These are phyloP conservation scores for Ulvella scutata DNA, from an alignment of 139 green algal genomes.

Conservation along the genomic window DNA sequence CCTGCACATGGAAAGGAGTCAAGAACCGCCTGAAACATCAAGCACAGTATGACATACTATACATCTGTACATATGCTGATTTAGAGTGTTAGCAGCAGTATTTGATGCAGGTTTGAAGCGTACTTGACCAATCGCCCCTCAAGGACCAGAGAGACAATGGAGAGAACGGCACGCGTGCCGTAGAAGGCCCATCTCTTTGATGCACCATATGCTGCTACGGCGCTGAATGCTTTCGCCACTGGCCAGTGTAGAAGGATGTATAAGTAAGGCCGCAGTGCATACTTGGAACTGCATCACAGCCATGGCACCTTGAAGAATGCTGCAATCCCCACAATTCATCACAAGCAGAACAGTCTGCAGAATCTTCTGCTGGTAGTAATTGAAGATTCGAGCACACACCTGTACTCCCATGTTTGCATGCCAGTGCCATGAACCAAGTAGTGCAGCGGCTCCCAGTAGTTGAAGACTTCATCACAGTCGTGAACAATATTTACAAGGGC, in stretches of 20 bases:
- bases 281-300: constrained; percentile 33
- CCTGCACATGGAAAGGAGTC: too few species aligned
- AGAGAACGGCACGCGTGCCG: constrained; percentile 26
- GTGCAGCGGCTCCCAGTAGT: constrained; percentile 86
- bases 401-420: constrained; percentile 82
- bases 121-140: constrained; percentile 40
- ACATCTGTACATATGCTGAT: too few species aligned
- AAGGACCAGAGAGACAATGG: constrained; percentile 20
- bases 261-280: constrained; percentile 58
- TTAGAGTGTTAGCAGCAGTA: too few species aligned
- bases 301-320: background rate
- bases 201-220: constrained; percentile 8
- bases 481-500: too few species aligned
- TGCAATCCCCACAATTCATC: background rate
- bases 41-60: too few species aligned
- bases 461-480: constrained; percentile 82
- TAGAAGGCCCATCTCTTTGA: constrained; percentile 42
- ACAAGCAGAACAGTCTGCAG: background rate
- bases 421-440: constrained; percentile 58
- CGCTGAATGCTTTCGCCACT: constrained; percentile 19
- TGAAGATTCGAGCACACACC: constrained; percentile 14
- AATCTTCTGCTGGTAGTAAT: background rate
- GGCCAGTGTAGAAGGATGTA: constrained; percentile 62
- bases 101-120: too few species aligned
- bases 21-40: too few species aligned